Evolutionary conservation across 768 basidiomycete species (phyloP).

Genomic region (Chlorophyllum brunneum): DNA sequence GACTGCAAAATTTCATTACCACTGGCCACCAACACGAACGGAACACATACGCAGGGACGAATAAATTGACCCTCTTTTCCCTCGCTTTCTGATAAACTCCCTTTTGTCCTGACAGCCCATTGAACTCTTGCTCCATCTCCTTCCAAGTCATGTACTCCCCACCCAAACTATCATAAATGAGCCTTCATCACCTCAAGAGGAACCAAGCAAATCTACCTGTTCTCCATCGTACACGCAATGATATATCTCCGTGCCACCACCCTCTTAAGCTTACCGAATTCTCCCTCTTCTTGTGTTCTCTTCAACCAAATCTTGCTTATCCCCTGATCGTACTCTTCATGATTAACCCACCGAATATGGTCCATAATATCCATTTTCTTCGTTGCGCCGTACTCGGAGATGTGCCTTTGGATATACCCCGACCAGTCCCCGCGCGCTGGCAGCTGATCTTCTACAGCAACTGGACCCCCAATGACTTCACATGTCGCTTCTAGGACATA

Average conservation of each 20-base stretch:
- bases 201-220: constrained; percentile 44
- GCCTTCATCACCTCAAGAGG: neutral
- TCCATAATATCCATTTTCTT: constrained; percentile 28
- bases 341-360: constrained; percentile 59
- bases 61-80: constrained; percentile 44
- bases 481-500: constrained; percentile 71
- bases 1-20: constrained; percentile 25
- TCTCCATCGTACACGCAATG: constrained; percentile 67
- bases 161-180: constrained; percentile 36
- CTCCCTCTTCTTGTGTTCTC: constrained; percentile 39
- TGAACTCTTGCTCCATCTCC: constrained; percentile 72
- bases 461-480: constrained; percentile 56
- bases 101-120: constrained; percentile 34
- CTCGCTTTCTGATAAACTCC: constrained; percentile 9
- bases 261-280: constrained; percentile 36
- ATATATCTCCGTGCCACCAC: constrained; percentile 60
- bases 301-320: constrained; percentile 66
- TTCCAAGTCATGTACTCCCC: constrained; percentile 63
- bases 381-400: neutral
- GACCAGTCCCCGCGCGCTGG: constrained; percentile 61
- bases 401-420: constrained; percentile 38
- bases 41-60: constrained; percentile 55
- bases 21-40: neutral
- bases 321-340: constrained; percentile 66
- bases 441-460: neutral